A percentile compares a stretch with the other conserved stretches of the same genome.
These are phyloP conservation scores for Boeremia exigua DNA, from an alignment of 2,329 filamentous ascomycete species.

Conservation along the genomic window DNA sequence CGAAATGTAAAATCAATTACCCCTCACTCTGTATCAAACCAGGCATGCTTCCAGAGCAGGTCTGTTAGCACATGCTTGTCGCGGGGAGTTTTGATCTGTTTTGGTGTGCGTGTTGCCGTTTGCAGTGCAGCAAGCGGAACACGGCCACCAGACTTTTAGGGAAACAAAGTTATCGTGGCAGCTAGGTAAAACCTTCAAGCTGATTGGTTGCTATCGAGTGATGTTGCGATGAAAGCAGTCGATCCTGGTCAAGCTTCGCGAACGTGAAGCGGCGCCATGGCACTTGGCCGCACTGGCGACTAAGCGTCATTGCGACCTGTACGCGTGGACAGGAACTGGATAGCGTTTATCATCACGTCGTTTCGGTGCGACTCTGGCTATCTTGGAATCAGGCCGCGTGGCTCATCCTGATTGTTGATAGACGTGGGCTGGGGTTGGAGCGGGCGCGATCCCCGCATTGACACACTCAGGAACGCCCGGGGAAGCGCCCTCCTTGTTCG, in stretches of 20 bases:
- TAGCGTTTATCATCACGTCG: not conserved
- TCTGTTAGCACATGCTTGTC: not conserved
- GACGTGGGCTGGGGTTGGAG: not conserved
- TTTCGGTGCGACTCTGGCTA: not conserved
- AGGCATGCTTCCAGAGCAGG: not conserved
- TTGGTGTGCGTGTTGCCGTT: not conserved
- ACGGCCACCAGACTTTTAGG: not conserved
- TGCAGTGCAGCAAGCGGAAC: not conserved
- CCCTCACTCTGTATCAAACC: conserved; percentile 2
- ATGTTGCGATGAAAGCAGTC: conserved; percentile 2
- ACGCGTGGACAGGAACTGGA: not conserved
- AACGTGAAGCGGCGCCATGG: conserved; percentile 4
- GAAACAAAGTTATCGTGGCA: not conserved
- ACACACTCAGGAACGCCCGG: conserved; percentile 7
- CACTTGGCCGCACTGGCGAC: conserved; percentile 7
- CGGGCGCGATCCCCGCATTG: not conserved
- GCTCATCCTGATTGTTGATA: not conserved
- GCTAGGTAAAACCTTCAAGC: not conserved
- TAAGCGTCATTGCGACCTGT: conserved; percentile 4
- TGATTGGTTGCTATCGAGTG: not conserved
- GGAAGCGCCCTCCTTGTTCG: not conserved
- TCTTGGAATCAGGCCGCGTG: not conserved
- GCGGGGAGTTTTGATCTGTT: not conserved
- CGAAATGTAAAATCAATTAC: not conserved
- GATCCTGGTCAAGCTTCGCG: not conserved